Conservation (phyloP, 208 protist species). For the Trichomonas vaginalis region DNA sequence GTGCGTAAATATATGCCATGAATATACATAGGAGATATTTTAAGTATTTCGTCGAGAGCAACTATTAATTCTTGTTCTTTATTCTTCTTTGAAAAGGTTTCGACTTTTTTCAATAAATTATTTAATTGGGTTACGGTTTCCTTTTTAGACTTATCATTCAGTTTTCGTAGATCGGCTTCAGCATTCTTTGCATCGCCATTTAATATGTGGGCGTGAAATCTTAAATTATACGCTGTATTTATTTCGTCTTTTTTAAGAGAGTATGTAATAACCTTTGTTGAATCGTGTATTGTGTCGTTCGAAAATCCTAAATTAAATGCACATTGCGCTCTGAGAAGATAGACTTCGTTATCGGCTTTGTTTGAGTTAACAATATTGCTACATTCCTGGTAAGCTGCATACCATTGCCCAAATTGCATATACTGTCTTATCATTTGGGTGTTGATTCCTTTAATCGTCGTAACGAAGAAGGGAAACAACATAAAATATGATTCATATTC, state of each 20-base stretch:
- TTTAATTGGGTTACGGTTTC: background rate
- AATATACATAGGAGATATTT: background rate
- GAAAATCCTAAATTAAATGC: background rate
- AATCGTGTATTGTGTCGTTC: background rate
- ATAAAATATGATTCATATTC: background rate
- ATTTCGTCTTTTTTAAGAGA: background rate
- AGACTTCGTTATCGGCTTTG: background rate
- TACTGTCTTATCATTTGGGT: background rate
- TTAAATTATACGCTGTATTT: background rate
- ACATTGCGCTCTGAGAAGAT: background rate
- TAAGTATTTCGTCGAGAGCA: background rate
- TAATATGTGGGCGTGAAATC: background rate
- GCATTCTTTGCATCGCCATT: background rate
- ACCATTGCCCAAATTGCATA: background rate
- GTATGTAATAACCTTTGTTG: background rate
- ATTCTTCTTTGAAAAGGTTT: background rate
- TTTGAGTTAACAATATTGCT: background rate
- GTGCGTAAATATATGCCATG: background rate
- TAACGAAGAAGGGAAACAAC: background rate
- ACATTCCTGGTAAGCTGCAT: background rate
- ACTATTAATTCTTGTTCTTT: background rate
- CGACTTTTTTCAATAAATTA: background rate
- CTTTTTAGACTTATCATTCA: background rate
- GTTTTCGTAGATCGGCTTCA: background rate
- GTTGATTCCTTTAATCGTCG: background rate